Base-by-base conservation (phyloP, 257 asterid genomes). In the Petunia secreta region DNA sequence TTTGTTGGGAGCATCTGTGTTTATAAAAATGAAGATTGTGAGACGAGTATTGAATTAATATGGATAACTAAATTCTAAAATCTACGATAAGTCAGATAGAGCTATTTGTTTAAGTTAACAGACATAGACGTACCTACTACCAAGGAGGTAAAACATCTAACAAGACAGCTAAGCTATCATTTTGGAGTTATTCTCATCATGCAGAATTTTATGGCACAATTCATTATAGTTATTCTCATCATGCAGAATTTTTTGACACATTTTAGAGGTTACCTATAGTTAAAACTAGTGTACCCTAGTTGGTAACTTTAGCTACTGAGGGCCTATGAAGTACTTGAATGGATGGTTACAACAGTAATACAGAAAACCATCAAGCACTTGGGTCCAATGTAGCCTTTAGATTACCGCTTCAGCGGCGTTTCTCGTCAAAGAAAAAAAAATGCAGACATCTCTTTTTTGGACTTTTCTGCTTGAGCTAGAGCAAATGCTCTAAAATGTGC, bases 1-100 rank as follows among this genome's bases (percentile, higher is more conserved):
- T 89, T 89, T 76, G 88, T 85, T 11, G 83, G n/a, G 62, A 73
- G 73, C 75, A 39, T 85, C 91, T 88, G 53, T 74, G 52, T 55
- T n/a, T 43, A 25, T 25, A 50, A 59, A 39, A 52, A 62, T 46
- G 75, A 64, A 64, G 68, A 6, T 77, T 55, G 44, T 50, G 71
- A 39, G 14, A 55, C 46, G 36, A 15, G 52, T 60, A 46, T 58
- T 15, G 11, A 77, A 39, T 77, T 58, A 9, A 37, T 39, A 25
- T 10, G 58, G n/a, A 37, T 37, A 64, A 37, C 53, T 6, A 34
- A 76, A 76, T 16, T 11, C 1, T 25, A 68, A n/a, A 16, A 46
- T 36, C 73, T 46, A 44, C 63, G 2, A 44, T 4, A 63, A 60
- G 36, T 16, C 63, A 38, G 58, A 67, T 25, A 78, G 38, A 78